A percentile compares a stretch with the other conserved stretches of the same genome.
Conservation (phyloP, 1,284 basidiomycete species). For the Moesziomyces sp. region DNA sequence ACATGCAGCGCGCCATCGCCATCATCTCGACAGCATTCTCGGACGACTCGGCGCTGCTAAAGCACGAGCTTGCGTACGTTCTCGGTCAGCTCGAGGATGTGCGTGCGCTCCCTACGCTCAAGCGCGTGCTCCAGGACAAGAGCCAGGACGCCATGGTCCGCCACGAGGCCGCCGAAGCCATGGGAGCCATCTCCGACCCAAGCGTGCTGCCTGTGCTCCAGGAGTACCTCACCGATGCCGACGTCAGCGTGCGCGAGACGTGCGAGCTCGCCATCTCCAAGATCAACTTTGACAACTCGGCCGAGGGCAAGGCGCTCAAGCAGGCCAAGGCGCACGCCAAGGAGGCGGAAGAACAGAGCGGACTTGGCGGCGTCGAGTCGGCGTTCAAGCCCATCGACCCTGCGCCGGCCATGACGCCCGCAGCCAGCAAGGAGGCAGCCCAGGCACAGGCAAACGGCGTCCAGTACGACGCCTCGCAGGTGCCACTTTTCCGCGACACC, state of each 20-base stretch:
- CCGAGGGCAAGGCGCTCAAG: constrained; percentile 58
- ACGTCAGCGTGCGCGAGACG: constrained; percentile 90
- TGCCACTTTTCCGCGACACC: constrained; percentile 73
- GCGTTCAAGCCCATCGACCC: constrained; percentile 91
- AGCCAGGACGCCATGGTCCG: constrained; percentile 95
- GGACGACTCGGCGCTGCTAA: constrained; percentile 89
- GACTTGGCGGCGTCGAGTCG: constrained; percentile 34
- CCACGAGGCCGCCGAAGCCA: constrained; percentile 98
- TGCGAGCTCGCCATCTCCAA: constrained; percentile 96
- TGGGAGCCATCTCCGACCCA: constrained; percentile 87
- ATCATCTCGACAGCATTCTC: constrained; percentile 88
- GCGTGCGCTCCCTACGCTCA: constrained; percentile 82
- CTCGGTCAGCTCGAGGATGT: constrained; percentile 87
- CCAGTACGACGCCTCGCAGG: constrained; percentile 68
- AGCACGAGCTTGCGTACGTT: constrained; percentile 97
- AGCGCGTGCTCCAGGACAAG: constrained; percentile 77
- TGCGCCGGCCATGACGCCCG: constrained; percentile 75
- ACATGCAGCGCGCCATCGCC: constrained; percentile 73
- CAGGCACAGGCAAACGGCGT: constrained; percentile 14
- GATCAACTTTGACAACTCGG: constrained; percentile 86
- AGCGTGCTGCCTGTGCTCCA: constrained; percentile 78
- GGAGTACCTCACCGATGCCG: constrained; percentile 79
- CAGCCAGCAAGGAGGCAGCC: constrained; percentile 49
- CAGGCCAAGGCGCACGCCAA: constrained; percentile 34
- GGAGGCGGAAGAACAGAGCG: constrained; percentile 23